Conservation (phyloP, 768 basidiomycete species). For the Chalciporus sphaerocephalus region DNA sequence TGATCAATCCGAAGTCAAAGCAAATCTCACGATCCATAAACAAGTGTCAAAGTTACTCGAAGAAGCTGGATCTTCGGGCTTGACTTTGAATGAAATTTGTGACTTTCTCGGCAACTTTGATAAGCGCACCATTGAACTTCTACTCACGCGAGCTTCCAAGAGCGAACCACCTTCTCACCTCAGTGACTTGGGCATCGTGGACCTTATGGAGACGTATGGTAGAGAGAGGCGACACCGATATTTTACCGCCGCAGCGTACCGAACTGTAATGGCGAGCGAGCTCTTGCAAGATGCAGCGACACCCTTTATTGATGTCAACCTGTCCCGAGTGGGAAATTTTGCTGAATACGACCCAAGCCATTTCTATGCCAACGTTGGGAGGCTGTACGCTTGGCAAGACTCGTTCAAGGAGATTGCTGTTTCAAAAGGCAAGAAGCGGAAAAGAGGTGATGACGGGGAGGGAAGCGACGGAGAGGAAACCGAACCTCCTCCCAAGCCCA, state of each 20-base stretch:
- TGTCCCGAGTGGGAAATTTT: constrained; percentile 54
- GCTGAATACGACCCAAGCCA: constrained; percentile 35
- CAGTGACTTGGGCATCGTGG: constrained; percentile 62
- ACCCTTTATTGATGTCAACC: constrained; percentile 43
- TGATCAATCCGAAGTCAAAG: constrained; percentile 43
- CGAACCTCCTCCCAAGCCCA: constrained; percentile 30
- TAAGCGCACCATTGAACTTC: constrained; percentile 77
- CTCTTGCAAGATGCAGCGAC: constrained; percentile 51
- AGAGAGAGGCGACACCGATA: constrained; percentile 86
- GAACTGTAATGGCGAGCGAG: constrained; percentile 56
- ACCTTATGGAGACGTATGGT: constrained; percentile 76
- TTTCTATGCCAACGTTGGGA: constrained; percentile 52
- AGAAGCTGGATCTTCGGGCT: constrained; percentile 59
- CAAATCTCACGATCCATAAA: constrained; percentile 67
- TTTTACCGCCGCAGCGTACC: constrained; percentile 71
- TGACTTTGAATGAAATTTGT: constrained; percentile 71
- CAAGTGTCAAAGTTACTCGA: constrained; percentile 76
- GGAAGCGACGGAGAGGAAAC: constrained; percentile 13
- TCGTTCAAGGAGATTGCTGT: constrained; percentile 36
- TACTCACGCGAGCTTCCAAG: constrained; percentile 66
- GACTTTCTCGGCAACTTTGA: constrained; percentile 64
- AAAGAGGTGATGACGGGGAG: constrained; percentile 28
- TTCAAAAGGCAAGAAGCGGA: constrained; percentile 28
- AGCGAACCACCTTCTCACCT: constrained; percentile 66
- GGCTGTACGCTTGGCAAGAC: constrained; percentile 47